These are phyloP conservation scores for Dimargaris cristalligena DNA, from an alignment of 192 early-diverging fungal species.

Conservation along the genomic window DNA sequence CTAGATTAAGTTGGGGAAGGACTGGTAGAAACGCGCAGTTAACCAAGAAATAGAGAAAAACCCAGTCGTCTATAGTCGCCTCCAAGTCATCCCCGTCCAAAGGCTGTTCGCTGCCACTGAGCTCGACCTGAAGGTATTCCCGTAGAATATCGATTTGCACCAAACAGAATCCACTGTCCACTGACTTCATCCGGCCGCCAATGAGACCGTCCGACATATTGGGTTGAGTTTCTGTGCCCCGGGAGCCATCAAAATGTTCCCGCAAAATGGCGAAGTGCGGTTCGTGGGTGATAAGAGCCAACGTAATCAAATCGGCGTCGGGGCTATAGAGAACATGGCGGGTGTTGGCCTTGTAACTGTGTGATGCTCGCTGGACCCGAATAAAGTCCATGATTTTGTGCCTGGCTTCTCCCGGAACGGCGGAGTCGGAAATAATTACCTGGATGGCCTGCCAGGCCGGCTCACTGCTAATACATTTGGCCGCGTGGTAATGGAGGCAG, in stretches of 20 bases:
- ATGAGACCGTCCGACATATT: too few relatives aligned
- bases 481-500: slow-evolving; percentile 75
- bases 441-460: slow-evolving; percentile 72
- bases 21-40: slow-evolving; percentile 96
- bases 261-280: slow-evolving; percentile 91
- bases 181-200: too few relatives aligned
- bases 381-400: slow-evolving; percentile 99
- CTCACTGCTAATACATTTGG: slow-evolving; percentile 70
- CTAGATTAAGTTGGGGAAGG: slow-evolving; percentile 82
- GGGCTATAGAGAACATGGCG: slow-evolving; percentile 84
- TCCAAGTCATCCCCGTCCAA: slow-evolving; percentile 70
- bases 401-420: slow-evolving; percentile 95
- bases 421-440: slow-evolving; percentile 84
- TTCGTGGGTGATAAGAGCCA: slow-evolving; percentile 88
- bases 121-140: slow-evolving; percentile 81
- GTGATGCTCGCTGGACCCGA: slow-evolving; percentile 55
- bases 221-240: too few relatives aligned
- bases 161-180: not conserved
- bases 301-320: slow-evolving; percentile 97
- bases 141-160: slow-evolving; percentile 57
- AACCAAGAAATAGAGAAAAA: slow-evolving; percentile 92
- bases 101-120: slow-evolving; percentile 33
- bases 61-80: slow-evolving; percentile 91
- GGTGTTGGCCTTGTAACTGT: slow-evolving; percentile 78
- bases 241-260: too few relatives aligned